Base-by-base conservation (phyloP, 305 asterid genomes). In the Striga hermonthica region DNA sequence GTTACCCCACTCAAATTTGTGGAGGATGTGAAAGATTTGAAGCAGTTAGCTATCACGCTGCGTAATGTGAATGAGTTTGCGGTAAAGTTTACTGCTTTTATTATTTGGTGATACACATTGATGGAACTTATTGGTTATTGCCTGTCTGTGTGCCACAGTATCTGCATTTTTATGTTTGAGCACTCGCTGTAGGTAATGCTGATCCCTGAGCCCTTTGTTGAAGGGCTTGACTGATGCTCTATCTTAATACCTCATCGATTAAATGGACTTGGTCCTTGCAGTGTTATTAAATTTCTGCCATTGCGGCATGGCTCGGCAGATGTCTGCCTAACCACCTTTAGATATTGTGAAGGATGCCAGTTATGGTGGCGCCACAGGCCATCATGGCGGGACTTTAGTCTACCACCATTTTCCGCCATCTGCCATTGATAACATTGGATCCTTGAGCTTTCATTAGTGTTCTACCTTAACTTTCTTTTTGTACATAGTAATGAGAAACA, bases 11-110 rank as follows among this genome's bases (percentile, higher is more conserved):
- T 94, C 69, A 82, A 67, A 61, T 58, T 78, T 69, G 97, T 94
- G 66, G 84, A 85, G 76, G 96, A 90, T 4, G 91, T 90, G 64
- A 94, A 94, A 79, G 99, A 86, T 71, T 76, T 94, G 84, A 94
- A 85, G 86, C 88, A 76, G 79, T 68, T 94, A 48, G 96, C 95
- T 57, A 60, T 71, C 66, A 94, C 86, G 78, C 83, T 94, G 71
- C 85, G 83, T 9, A 66, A 38, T 57, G 93, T 75, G 74, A 80
- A 88, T 73, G 99, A 90, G 74, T 90, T 94, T 83, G 96, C 99
- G 86, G 99, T 92, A 89, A 72, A 34, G 41, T 57, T 45, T 72
- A 43, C 43, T 28, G 31, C 55, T 63, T 65, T 7, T 64, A 7
- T 44, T 70, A 45, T 61, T 62, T 44, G 15, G 49, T 13, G 54